Conservation (phyloP, 495 filamentous ascomycete species). For the Talaromyces nanjingensis region DNA sequence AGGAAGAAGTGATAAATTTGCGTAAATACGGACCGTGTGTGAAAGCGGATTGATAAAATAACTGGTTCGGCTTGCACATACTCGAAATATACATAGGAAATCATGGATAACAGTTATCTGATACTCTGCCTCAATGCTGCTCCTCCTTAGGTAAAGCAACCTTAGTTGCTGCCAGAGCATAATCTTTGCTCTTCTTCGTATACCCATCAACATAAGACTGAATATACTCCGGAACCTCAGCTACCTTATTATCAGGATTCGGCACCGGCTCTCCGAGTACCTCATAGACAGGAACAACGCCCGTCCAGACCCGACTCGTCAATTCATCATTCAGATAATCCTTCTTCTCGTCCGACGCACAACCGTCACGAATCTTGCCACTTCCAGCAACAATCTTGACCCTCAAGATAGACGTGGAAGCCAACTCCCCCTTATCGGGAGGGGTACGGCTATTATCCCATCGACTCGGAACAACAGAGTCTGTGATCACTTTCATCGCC, state of each 20-base stretch:
- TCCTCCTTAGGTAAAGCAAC: constrained; percentile 30
- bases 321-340: constrained; percentile 60
- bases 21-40: background rate
- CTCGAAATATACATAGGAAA: background rate
- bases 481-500: constrained; percentile 78
- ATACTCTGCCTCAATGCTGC: constrained; percentile 21
- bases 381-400: constrained; percentile 64
- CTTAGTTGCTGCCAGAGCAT: constrained; percentile 43
- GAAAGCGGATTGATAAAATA: background rate
- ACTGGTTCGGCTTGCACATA: background rate
- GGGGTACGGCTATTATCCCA: constrained; percentile 67
- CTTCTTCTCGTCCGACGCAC: constrained; percentile 61
- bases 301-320: constrained; percentile 62
- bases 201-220: constrained; percentile 44
- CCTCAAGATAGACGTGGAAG: constrained; percentile 65
- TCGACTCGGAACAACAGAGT: constrained; percentile 60
- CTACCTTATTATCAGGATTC: constrained; percentile 51
- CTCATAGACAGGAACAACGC: constrained; percentile 71
- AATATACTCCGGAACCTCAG: constrained; percentile 58
- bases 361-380: constrained; percentile 69
- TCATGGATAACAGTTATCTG: background rate
- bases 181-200: constrained; percentile 45
- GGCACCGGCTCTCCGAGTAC: constrained; percentile 62
- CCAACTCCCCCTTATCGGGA: constrained; percentile 69
- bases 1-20: background rate